These are phyloP conservation scores for Westerdykella ornata DNA, from an alignment of 2,329 filamentous ascomycete genomes.

Conservation along the genomic window DNA sequence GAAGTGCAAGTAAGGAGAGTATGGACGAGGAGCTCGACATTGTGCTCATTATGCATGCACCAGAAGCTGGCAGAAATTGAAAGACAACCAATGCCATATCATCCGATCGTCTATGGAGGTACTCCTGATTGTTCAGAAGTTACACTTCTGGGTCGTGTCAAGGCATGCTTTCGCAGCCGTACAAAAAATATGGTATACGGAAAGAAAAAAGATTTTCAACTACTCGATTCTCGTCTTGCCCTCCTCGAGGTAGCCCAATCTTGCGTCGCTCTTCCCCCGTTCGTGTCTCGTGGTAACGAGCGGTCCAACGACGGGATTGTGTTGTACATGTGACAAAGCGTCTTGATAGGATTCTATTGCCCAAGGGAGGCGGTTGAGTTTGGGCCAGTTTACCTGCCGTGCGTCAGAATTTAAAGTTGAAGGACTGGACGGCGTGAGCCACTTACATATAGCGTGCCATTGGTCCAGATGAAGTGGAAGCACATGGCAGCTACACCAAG, in stretches of 20 bases:
- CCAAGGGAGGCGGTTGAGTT: constrained; percentile 81
- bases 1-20: constrained; percentile 18
- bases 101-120: too few relatives aligned
- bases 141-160: too few relatives aligned
- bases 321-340: constrained; percentile 71
- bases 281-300: constrained; percentile 64
- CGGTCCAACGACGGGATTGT: constrained; percentile 72
- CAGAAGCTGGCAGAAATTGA: not conserved
- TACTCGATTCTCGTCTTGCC: constrained; percentile 97
- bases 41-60: constrained; percentile 8
- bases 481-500: constrained; percentile 63
- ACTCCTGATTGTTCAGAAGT: too few relatives aligned
- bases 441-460: constrained; percentile 93
- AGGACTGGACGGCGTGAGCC: not conserved
- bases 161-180: too few relatives aligned
- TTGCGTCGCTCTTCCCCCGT: constrained; percentile 72
- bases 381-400: constrained; percentile 90
- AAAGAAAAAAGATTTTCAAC: not conserved
- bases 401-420: not conserved
- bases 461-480: constrained; percentile 67
- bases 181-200: too few relatives aligned
- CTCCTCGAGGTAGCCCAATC: constrained; percentile 82
- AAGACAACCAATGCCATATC: not conserved
- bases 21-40: constrained; percentile 34
- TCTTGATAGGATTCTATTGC: constrained; percentile 85